Evolutionary conservation across 2,329 filamentous ascomycete species (phyloP).

Genomic region (Alternaria viburni): DNA sequence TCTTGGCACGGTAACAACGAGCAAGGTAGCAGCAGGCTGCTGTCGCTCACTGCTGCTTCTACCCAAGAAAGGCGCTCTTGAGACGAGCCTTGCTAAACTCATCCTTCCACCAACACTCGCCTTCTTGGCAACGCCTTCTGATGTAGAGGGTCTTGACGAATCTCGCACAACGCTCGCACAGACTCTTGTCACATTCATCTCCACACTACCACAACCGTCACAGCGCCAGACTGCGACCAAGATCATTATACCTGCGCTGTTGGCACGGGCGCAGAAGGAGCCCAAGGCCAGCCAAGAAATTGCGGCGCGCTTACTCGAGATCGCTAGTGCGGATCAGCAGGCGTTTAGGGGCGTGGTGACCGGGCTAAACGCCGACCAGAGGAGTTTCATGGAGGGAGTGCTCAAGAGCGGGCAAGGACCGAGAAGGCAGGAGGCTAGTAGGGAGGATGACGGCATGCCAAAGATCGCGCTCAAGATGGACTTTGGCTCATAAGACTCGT

Average conservation of each 20-base stretch:
- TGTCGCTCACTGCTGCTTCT: constrained; percentile 81
- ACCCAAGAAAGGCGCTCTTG: constrained; percentile 52
- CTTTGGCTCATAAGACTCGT: constrained; percentile 59
- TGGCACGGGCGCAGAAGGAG: constrained; percentile 73
- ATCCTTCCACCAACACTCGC: constrained; percentile 76
- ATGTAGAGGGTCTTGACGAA: constrained; percentile 79
- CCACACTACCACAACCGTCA: constrained; percentile 40
- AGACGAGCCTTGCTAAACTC: constrained; percentile 71
- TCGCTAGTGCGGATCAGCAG: constrained; percentile 75
- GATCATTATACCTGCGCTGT: constrained; percentile 76
- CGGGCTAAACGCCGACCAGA: constrained; percentile 72
- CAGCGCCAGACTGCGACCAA: constrained; percentile 67
- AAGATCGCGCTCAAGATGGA: constrained; percentile 95
- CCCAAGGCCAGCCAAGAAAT: constrained; percentile 68
- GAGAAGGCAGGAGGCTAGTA: constrained; percentile 57
- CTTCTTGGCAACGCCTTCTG: constrained; percentile 69
- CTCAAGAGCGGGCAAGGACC: constrained; percentile 64
- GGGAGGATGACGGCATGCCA: constrained; percentile 65
- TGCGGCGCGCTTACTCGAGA: constrained; percentile 76
- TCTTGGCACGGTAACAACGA: constrained; percentile 78
- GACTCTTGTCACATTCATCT: constrained; percentile 76
- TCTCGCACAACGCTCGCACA: constrained; percentile 74
- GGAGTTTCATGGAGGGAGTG: constrained; percentile 79
- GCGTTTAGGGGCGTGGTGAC: constrained; percentile 78
- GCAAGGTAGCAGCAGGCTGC: constrained; percentile 89